Percentiles rank a stretch among this genome's conserved stretches.
Conservation (phyloP, 192 early-diverging fungal species). For the Podila verticillata region DNA sequence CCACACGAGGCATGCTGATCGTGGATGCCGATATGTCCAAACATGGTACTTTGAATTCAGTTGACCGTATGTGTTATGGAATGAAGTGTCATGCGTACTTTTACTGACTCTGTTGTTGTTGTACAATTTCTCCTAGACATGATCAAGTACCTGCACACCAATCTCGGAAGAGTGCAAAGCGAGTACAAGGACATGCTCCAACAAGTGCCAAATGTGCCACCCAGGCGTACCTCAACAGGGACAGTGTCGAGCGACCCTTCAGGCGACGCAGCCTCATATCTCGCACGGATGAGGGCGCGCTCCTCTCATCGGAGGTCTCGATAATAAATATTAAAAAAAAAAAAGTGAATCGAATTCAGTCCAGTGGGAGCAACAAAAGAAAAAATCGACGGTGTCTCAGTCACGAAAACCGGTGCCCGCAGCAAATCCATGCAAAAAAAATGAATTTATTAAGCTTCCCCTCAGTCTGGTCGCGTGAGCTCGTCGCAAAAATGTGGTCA, state of each 20-base stretch:
- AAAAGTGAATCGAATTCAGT: no score
- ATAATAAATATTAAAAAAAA: no score
- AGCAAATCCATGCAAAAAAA: no score
- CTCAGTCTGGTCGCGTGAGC: no score
- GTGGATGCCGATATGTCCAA: slow-evolving; percentile 41
- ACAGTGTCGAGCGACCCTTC: background rate
- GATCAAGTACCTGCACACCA: slow-evolving; percentile 13
- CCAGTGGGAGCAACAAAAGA: no score
- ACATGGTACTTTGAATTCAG: slow-evolving; percentile 17
- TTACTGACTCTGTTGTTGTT: background rate
- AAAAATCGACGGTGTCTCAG: no score
- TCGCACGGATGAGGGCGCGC: slow-evolving; percentile 18
- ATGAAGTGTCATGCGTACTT: background rate
- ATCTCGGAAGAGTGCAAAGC: slow-evolving; percentile 10
- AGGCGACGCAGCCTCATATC: slow-evolving; percentile 23
- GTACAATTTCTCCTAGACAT: slow-evolving; percentile 15
- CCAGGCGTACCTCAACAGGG: no score
- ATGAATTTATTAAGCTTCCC: no score
- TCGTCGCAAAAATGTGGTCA: no score
- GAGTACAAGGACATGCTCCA: slow-evolving; percentile 27
- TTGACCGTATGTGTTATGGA: background rate
- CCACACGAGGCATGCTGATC: slow-evolving; percentile 20
- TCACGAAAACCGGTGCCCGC: no score
- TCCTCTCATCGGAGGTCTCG: no score
- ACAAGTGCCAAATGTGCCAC: background rate